These are phyloP conservation scores for Hondaea fermentalgiana DNA, from an alignment of 108 stramenopile genomes.

Conservation along the genomic window DNA sequence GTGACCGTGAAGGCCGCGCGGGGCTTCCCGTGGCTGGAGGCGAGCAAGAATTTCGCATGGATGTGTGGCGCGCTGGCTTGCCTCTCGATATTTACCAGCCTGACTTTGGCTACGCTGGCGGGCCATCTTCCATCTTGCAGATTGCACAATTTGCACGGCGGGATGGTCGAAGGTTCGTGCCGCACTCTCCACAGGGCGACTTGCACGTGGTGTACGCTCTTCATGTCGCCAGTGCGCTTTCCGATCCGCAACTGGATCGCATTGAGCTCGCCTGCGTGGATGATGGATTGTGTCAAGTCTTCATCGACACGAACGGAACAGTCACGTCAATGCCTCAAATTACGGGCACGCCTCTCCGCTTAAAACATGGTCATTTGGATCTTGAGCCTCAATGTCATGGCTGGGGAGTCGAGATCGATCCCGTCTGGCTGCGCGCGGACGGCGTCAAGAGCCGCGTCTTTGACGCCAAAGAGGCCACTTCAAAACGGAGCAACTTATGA, in stretches of 20 bases:
- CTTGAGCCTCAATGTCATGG: neutral
- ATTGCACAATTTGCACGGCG: neutral
- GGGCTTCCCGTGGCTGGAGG: neutral
- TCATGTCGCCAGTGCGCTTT: neutral
- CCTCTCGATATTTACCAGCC: conserved; percentile 2
- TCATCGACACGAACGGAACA: neutral
- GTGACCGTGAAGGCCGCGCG: neutral
- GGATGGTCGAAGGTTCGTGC: neutral
- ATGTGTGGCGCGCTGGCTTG: neutral
- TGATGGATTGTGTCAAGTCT: neutral
- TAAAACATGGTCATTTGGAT: neutral
- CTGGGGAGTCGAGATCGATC: neutral
- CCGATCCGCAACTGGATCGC: neutral
- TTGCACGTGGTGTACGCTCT: neutral
- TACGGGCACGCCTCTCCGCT: neutral
- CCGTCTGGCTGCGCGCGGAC: neutral
- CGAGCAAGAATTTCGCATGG: neutral
- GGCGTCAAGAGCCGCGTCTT: neutral
- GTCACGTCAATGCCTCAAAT: neutral
- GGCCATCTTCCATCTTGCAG: neutral
- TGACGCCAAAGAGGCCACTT: neutral
- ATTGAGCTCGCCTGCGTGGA: neutral
- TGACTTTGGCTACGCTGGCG: conserved; percentile 7
- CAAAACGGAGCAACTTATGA: neutral
- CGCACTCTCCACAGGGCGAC: conserved; percentile 12